These are phyloP conservation scores for Brassica hybrid DNA, from an alignment of 441 rosid genomes.

Conservation along the genomic window DNA sequence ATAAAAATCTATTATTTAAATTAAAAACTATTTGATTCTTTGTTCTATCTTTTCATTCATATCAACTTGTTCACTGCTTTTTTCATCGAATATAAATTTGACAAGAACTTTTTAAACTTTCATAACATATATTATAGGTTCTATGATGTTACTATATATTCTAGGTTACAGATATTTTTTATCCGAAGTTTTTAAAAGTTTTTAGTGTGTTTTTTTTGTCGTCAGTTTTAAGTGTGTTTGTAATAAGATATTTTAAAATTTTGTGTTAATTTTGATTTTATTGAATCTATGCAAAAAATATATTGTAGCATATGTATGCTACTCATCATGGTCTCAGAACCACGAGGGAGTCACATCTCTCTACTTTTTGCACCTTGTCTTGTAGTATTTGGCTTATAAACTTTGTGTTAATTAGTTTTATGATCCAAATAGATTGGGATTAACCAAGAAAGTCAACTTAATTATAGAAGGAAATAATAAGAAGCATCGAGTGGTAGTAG, in stretches of 20 bases:
- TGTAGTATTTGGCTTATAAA: constrained; percentile 5
- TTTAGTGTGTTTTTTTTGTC: no score
- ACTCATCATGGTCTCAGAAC: neutral
- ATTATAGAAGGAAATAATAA: neutral
- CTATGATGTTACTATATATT: neutral
- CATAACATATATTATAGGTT: neutral
- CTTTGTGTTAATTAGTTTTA: neutral
- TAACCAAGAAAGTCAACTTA: constrained; percentile 29
- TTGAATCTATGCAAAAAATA: no score
- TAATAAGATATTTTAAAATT: no score
- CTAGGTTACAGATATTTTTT: no score
- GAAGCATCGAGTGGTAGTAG: neutral
- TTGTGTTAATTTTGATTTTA: no score
- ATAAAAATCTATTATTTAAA: neutral
- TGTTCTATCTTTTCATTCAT: neutral
- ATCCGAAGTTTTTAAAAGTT: no score
- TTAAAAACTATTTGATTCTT: neutral
- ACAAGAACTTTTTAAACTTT: neutral
- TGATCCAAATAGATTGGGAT: constrained; percentile 9
- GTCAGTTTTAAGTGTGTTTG: no score
- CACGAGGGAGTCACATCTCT: constrained; percentile 10
- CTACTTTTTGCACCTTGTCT: neutral
- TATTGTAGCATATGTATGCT: no score
- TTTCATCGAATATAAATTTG: neutral
- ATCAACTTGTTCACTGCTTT: constrained; percentile 13